Percentiles rank a stretch among this genome's conserved stretches.
Conservation (phyloP, 352 stramenopile species). For the Phytophthora brassicae region DNA sequence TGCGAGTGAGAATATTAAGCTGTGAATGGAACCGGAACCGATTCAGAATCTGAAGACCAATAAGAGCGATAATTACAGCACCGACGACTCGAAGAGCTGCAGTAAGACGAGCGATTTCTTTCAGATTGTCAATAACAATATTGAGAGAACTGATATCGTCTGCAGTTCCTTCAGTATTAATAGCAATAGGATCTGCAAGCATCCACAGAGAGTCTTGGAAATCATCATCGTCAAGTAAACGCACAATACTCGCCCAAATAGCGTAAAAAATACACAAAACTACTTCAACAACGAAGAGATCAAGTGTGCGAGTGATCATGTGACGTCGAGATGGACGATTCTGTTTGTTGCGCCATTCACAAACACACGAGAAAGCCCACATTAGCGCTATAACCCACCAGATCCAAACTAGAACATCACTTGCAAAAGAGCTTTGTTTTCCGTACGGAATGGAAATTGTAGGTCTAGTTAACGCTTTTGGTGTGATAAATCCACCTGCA, state of each 20-base stretch:
- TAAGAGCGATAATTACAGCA: constrained; percentile 31
- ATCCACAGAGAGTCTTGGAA: constrained; percentile 38
- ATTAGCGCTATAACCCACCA: constrained; percentile 7
- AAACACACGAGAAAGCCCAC: constrained; percentile 5
- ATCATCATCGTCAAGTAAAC: constrained; percentile 22
- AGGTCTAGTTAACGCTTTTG: constrained; percentile 19
- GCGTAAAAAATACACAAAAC: constrained; percentile 39
- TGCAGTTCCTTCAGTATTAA: constrained; percentile 2
- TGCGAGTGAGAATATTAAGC: constrained; percentile 57
- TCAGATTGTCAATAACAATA: constrained; percentile 36
- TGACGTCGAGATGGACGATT: constrained; percentile 5
- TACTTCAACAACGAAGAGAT: constrained; percentile 16
- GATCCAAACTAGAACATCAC: constrained; percentile 23
- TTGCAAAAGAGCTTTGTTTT: constrained; percentile 10
- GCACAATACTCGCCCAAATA: constrained; percentile 41
- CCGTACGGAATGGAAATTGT: constrained; percentile 32
- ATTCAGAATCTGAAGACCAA: constrained; percentile 44
- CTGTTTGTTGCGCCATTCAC: constrained; percentile 11
- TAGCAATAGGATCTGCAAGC: constrained; percentile 10
- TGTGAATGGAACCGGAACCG: constrained; percentile 57
- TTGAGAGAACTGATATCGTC: constrained; percentile 31
- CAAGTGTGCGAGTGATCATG: constrained; percentile 6
- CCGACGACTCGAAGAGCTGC: constrained; percentile 36
- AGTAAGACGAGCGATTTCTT: constrained; percentile 34
- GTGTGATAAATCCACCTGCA: constrained; percentile 33